A percentile compares a stretch with the other conserved stretches of the same genome.
Evolutionary conservation across 768 basidiomycete species (phyloP).

Genomic region (Tylopilus intermedius): DNA sequence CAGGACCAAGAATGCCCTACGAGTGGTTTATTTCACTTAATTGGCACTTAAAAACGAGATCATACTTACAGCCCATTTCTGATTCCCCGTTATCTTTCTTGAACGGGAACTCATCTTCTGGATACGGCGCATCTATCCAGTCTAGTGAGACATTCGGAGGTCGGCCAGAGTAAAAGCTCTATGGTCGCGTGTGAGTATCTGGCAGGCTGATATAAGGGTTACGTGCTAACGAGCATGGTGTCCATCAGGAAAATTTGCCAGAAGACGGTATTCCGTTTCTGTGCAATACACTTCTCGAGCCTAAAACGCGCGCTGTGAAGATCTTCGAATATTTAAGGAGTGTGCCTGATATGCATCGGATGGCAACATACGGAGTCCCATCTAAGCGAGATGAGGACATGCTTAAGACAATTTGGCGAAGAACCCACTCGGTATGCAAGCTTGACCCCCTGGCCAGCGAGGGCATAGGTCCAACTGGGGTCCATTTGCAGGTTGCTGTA

Average conservation of each 20-base stretch:
- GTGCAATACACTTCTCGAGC: conserved; percentile 39
- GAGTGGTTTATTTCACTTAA: background rate
- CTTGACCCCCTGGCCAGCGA: conserved; percentile 55
- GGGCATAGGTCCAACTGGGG: conserved; percentile 49
- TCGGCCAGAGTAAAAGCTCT: conserved; percentile 62
- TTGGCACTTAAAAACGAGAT: background rate
- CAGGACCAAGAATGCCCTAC: conserved; percentile 54
- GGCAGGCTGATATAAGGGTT: background rate
- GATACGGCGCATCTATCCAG: conserved; percentile 55
- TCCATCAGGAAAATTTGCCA: conserved; percentile 68
- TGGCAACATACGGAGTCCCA: conserved; percentile 47
- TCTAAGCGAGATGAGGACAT: conserved; percentile 26
- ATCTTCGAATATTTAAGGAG: conserved; percentile 35
- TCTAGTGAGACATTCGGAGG: conserved; percentile 50
- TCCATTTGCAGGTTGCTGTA: conserved; percentile 48
- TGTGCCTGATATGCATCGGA: background rate
- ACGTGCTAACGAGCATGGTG: conserved; percentile 49
- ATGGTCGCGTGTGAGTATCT: background rate
- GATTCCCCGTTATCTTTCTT: conserved; percentile 31
- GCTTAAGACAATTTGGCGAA: background rate
- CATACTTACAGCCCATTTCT: conserved; percentile 40
- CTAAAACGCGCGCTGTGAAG: conserved; percentile 59
- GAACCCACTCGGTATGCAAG: conserved; percentile 54
- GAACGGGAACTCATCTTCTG: conserved; percentile 39
- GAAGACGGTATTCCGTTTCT: conserved; percentile 53